Base-by-base conservation (phyloP, 352 stramenopile species). In the Phytophthora palmivora region DNA sequence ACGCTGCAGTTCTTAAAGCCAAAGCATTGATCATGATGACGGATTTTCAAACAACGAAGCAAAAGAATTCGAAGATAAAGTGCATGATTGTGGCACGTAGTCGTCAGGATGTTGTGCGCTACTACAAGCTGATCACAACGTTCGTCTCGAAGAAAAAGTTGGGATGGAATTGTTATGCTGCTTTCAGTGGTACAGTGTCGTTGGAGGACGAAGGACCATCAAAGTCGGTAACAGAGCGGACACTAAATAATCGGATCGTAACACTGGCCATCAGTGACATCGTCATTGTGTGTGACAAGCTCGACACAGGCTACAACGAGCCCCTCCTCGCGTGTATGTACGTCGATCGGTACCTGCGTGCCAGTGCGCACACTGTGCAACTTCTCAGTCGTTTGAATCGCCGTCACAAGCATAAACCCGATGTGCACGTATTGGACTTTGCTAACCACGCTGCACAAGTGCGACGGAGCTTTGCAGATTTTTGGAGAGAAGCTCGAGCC, bases 291-390 rank as follows among this genome's bases (percentile, higher is more conserved):
- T 95, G 87, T 69, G 87, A 95, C 49, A 95, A 95, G 48, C 81
- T 95, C 6, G 87, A 95, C 43, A 95, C 87, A 2, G 87, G 87
- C 3, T 95, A 91, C 73, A 95, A 92, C 46, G 84, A 95, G 36
- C 84, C 87, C 0, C 41, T 82, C 30, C 70, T 95, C 12, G 65
- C 78, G 4, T 84, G 75, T 21, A 93, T 95, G 84, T 95, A 92
- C 55, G 83, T 95, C 14, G 87, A 95, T 57, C 82, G 87, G 10
- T 83, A 87, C 33, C 64, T 95, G 32, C 79, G 78, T 6, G 80
- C 80, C 5, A 86, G 72, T 18, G 68, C 76, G 1, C 84, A 90
- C 22, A 89, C 79, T 0, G 87, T 95, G n/a, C 87, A 95, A 57
- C 67, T 95, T 28, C 67, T 92, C 1, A 92, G 82, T 79, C 82